These are phyloP conservation scores for Thelephora ganbajun DNA, from an alignment of 768 basidiomycete species.

Conservation along the genomic window DNA sequence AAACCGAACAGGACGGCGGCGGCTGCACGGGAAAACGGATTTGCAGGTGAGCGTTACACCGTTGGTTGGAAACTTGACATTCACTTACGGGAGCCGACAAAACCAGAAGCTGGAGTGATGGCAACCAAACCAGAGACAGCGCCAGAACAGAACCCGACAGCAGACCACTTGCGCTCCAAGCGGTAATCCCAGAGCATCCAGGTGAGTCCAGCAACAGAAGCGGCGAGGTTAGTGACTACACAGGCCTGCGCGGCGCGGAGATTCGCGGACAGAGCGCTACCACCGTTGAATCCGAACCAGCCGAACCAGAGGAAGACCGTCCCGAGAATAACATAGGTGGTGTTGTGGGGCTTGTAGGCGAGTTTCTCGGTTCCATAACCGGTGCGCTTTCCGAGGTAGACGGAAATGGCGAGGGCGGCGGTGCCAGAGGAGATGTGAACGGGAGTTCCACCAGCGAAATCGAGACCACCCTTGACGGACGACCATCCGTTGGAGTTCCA, in stretches of 20 bases:
- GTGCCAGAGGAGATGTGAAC: slow-evolving; percentile 93
- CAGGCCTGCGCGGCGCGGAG: slow-evolving; percentile 79
- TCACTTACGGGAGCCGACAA: slow-evolving; percentile 56
- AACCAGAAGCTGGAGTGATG: slow-evolving; percentile 79
- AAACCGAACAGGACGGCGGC: slow-evolving; percentile 82
- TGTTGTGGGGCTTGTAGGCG: slow-evolving; percentile 91
- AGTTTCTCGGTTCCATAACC: slow-evolving; percentile 87
- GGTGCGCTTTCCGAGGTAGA: slow-evolving; percentile 82
- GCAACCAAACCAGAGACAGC: slow-evolving; percentile 80
- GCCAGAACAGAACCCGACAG: slow-evolving; percentile 81
- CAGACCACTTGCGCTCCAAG: slow-evolving; percentile 86
- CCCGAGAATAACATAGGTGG: slow-evolving; percentile 85
- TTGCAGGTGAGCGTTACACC: background rate
- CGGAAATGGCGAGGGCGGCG: slow-evolving; percentile 80
- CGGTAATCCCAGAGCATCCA: slow-evolving; percentile 97
- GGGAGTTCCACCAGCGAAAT: slow-evolving; percentile 92
- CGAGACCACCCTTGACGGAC: slow-evolving; percentile 65
- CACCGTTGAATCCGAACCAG: slow-evolving; percentile 96
- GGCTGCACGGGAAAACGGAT: slow-evolving; percentile 22
- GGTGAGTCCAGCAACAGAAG: slow-evolving; percentile 73
- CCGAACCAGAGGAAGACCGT: slow-evolving; percentile 91
- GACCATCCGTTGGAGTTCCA: slow-evolving; percentile 82
- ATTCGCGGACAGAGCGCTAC: slow-evolving; percentile 80
- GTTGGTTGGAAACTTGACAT: slow-evolving; percentile 1
- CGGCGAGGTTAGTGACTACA: slow-evolving; percentile 89